phyloP scores from a whole-genome alignment of 345 rosid species.

The Aethionema arabicum region DNA sequence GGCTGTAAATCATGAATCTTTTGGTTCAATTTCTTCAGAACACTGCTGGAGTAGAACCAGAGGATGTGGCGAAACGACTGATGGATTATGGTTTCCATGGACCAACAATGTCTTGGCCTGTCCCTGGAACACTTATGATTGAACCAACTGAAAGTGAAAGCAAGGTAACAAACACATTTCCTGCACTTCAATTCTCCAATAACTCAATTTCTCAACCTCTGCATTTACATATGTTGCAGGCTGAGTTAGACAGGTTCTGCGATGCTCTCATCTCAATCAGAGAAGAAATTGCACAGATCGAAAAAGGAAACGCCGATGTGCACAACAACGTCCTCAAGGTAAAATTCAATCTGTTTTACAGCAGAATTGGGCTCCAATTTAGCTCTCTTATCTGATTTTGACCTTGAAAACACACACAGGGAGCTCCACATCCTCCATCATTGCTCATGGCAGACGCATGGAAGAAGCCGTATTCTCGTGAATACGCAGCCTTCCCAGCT shows the following conservation, averaged over 20 bases:
- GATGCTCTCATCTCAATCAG: constrained; percentile 95
- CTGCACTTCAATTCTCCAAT: background rate
- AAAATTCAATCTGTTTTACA: constrained; percentile 19
- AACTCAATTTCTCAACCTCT: background rate
- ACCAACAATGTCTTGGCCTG: constrained; percentile 99
- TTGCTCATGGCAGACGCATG: constrained; percentile 96
- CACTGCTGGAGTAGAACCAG: constrained; percentile 91
- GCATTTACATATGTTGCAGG: constrained; percentile 51
- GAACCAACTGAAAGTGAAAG: constrained; percentile 99
- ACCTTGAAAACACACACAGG: constrained; percentile 46
- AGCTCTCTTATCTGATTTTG: background rate
- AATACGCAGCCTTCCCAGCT: constrained; percentile 96
- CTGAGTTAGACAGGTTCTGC: constrained; percentile 92
- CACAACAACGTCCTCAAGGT: constrained; percentile 96
- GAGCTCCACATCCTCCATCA: constrained; percentile 99
- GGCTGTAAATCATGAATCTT: background rate
- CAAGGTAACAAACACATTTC: constrained; percentile 54
- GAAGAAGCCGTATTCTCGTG: constrained; percentile 88
- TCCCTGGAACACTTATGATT: constrained; percentile 97
- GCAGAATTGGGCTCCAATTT: background rate
- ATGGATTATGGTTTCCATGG: constrained; percentile 97
- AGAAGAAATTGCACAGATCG: constrained; percentile 91
- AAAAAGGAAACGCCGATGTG: constrained; percentile 88
- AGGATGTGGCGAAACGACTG: constrained; percentile 97
- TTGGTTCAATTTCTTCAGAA: constrained; percentile 40